Conservation (phyloP, 768 basidiomycete genomes). For the Auriscalpium vulgare region DNA sequence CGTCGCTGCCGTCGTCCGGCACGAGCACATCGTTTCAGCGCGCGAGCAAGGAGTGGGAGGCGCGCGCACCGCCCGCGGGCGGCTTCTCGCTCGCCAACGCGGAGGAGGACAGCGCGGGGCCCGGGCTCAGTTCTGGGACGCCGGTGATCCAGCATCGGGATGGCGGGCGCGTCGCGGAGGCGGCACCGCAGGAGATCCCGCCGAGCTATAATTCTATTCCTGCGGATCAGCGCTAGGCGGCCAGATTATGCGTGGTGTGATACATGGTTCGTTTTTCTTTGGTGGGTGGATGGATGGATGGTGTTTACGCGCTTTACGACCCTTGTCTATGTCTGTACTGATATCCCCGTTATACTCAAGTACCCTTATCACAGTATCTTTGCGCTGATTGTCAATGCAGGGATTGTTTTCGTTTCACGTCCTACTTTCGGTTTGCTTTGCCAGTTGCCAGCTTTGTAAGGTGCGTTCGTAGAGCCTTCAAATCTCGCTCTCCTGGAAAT, state of each 20-base stretch:
- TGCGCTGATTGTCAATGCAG: too few relatives aligned
- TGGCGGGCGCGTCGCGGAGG: constrained; percentile 17
- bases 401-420: too few relatives aligned
- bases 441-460: too few relatives aligned
- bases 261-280: background rate
- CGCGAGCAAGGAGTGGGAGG: constrained; percentile 24
- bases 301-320: too few relatives aligned
- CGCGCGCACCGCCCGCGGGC: constrained; percentile 9
- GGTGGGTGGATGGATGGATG: too few relatives aligned
- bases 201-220: constrained; percentile 26
- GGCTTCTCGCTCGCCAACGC: constrained; percentile 20
- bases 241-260: background rate
- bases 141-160: constrained; percentile 23
- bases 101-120: constrained; percentile 6
- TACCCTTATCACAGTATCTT: too few relatives aligned
- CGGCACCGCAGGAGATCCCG: constrained; percentile 19
- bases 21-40: constrained; percentile 2
- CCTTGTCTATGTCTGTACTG: too few relatives aligned
- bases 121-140: background rate
- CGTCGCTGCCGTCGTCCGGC: constrained; percentile 4
- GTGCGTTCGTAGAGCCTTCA: too few relatives aligned
- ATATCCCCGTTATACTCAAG: too few relatives aligned
- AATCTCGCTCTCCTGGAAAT: too few relatives aligned
- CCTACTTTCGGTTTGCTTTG: too few relatives aligned
- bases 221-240: constrained; percentile 9